A percentile compares a stretch with the other conserved stretches of the same genome.
Conservation (phyloP, 225 moss, liverwort and hornwort genomes). For the Asterella californica region DNA sequence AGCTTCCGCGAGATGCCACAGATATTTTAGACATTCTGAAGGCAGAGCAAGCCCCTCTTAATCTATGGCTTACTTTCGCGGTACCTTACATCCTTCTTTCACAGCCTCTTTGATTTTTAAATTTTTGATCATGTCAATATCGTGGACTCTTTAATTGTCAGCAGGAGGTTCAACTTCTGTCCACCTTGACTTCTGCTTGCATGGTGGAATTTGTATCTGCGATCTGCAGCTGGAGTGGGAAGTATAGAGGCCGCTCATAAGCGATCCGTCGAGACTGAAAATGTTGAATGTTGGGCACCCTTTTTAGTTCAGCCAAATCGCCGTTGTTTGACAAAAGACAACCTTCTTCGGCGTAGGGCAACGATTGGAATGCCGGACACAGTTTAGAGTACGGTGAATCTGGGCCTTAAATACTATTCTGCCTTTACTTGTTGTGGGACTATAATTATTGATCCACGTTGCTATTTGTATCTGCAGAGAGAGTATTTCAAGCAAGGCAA, state of each 20-base stretch:
- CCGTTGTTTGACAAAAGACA: too few relatives aligned
- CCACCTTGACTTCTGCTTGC: background rate
- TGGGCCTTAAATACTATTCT: background rate
- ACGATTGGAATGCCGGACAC: background rate
- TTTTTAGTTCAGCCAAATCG: too few relatives aligned
- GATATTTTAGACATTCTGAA: slow-evolving; percentile 95
- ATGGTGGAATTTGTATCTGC: background rate
- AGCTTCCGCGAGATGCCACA: slow-evolving; percentile 86
- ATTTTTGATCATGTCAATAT: background rate
- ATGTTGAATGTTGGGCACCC: too few relatives aligned
- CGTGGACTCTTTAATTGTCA: background rate
- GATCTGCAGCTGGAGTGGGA: background rate
- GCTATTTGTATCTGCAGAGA: slow-evolving; percentile 34
- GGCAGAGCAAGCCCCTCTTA: slow-evolving; percentile 94
- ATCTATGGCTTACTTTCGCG: slow-evolving; percentile 95
- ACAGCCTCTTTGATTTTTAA: background rate
- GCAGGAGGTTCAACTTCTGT: background rate
- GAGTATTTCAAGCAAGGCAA: slow-evolving; percentile 98
- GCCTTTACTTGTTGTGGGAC: background rate
- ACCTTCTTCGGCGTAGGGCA: too few relatives aligned
- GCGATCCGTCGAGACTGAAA: too few relatives aligned
- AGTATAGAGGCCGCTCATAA: background rate
- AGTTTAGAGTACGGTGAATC: background rate
- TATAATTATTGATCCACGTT: background rate
- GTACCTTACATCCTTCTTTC: slow-evolving; percentile 17